Evolutionary conservation across 2,329 filamentous ascomycete species (phyloP).

Genomic region (Monilinia fructicola): DNA sequence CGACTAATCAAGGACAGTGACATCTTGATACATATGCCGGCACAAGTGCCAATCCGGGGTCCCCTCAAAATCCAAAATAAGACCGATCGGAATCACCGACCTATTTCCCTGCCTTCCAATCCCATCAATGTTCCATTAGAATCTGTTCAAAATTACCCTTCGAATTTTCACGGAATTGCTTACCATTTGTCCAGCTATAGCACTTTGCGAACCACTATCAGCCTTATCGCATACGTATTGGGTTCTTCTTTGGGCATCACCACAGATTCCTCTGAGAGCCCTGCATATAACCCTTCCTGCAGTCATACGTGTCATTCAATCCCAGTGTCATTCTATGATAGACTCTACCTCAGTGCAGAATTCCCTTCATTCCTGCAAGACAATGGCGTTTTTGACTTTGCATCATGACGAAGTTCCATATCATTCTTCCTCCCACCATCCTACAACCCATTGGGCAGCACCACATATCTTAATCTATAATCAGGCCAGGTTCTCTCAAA

Average conservation of each 20-base stretch:
- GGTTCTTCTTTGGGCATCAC: not conserved
- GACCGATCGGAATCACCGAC: not conserved
- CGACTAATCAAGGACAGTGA: not conserved
- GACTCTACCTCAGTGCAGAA: too few species aligned
- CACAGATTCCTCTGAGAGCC: not conserved
- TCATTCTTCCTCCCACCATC: not conserved
- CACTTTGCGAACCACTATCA: not conserved
- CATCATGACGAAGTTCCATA: not conserved
- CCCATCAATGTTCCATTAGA: not conserved
- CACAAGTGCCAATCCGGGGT: conserved; percentile 5
- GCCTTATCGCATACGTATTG: not conserved
- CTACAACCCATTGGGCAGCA: not conserved
- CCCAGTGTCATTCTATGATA: not conserved
- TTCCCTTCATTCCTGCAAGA: not conserved
- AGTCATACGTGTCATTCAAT: not conserved
- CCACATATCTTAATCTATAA: not conserved
- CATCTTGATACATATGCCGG: conserved; percentile 7
- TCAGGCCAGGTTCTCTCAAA: too few species aligned
- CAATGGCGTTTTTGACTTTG: not conserved
- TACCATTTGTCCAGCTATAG: not conserved
- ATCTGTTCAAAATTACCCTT: not conserved
- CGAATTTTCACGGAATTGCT: not conserved
- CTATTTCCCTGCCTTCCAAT: not conserved
- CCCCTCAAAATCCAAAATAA: not conserved
- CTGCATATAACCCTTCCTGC: not conserved